Conservation (phyloP, 306 rosid genomes). For the Rosa multiflora region DNA sequence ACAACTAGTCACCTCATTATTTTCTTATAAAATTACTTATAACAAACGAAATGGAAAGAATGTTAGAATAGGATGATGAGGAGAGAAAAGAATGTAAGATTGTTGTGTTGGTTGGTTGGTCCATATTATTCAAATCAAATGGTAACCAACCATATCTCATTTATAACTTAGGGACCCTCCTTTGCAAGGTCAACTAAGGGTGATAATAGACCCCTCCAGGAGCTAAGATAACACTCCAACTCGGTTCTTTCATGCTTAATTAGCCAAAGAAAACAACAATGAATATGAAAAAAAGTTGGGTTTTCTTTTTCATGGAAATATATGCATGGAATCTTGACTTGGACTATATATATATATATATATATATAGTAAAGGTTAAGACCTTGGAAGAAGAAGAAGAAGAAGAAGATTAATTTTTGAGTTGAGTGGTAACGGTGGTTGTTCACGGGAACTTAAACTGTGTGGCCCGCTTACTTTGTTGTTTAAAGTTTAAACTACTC, state of each 20-base stretch:
- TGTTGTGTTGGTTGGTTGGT: conserved; percentile 13
- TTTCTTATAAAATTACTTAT: not conserved
- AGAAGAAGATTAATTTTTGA: not conserved
- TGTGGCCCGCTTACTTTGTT: conserved; percentile 17
- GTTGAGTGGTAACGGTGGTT: conserved; percentile 22
- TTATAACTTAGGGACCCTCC: conserved; percentile 21
- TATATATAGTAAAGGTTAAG: not conserved
- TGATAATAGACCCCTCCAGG: not conserved
- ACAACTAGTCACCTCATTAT: not conserved
- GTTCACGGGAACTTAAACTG: conserved; percentile 22
- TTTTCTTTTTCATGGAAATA: not conserved
- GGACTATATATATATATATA: not conserved
- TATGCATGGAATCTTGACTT: conserved; percentile 32
- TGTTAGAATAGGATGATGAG: conserved; percentile 9
- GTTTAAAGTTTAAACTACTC: conserved; percentile 4
- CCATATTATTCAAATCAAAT: conserved; percentile 12
- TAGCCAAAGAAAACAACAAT: not conserved
- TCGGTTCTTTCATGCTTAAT: conserved; percentile 3
- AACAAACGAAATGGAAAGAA: conserved; percentile 5
- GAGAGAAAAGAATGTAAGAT: conserved; percentile 1
- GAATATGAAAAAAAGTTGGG: not conserved
- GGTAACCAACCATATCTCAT: conserved; percentile 1
- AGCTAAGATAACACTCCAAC: not conserved
- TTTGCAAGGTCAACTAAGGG: conserved; percentile 29
- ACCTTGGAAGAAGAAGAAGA: conserved; percentile 7